Base-by-base conservation (phyloP, 139 green algal species). In the Mesotaenium endlicherianum region DNA sequence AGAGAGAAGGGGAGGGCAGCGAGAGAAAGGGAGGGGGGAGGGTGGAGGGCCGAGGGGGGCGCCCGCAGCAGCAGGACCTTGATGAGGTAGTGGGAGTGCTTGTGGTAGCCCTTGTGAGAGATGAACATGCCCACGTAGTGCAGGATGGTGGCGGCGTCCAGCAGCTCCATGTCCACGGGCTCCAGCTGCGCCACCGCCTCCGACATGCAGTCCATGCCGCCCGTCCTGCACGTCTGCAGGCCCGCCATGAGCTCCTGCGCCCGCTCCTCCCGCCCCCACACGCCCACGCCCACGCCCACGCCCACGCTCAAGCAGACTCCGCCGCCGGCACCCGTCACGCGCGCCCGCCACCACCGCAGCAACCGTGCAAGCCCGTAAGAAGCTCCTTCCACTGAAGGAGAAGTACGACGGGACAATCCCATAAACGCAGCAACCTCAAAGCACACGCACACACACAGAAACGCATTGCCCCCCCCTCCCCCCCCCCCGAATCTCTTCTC, bases 121-220 rank as follows among this genome's bases (percentile, higher is more conserved):
- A 90, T 60, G 71, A 90, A 90, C 31, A 90, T 86, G 43, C 86
- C 86, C 11, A 90, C 86, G 11, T 60, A 81, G 76, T 84, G 74
- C 20, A 88, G 81, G 16, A 88, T 53, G 0, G 80, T 89, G 34
- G 80, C 85, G 2, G 85, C 85, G 49, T 88, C 81, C 30, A 89
- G 36, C 57, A 88, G 43, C 41, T 75, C 86, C 11, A 44, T 39
- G 20, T 80, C 45, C 31, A 69, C 85, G 6, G 67, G 44, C 40
- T 89, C 36, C 57, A 86, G 53, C 58, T 45, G 34, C 16, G 4
- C 6, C 70, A 75, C 44, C 16, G 30, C 40, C 36, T 69, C 47
- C 45, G 71, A 49, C 44, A 82, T 42, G 70, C 71, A 82, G 26
- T 80, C 71, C 50, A 55, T 34, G n/a, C 55, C 69, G 43, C 68